These are phyloP conservation scores for Epichloe aotearoae DNA, from an alignment of 2,329 filamentous ascomycete species.

Conservation along the genomic window DNA sequence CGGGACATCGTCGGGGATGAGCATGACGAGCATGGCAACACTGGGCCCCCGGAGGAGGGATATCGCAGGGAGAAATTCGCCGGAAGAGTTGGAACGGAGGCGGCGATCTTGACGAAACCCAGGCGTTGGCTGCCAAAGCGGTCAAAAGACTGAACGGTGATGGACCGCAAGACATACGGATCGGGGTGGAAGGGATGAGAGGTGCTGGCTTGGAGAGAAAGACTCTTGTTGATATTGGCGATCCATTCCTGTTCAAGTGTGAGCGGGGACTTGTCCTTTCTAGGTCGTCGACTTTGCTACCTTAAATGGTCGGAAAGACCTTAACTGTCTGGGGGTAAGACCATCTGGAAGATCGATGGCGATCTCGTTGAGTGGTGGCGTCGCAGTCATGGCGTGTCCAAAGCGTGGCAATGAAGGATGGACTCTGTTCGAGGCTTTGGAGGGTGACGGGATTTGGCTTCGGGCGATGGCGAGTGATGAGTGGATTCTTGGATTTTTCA, in stretches of 20 bases:
- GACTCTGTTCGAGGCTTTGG: not conserved
- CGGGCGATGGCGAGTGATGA: too few relatives aligned
- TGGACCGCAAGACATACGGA: slow-evolving; percentile 37
- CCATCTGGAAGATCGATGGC: slow-evolving; percentile 27
- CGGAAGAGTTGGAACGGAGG: slow-evolving; percentile 33
- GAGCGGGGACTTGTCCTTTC: not conserved
- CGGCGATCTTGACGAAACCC: slow-evolving; percentile 44
- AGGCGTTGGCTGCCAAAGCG: slow-evolving; percentile 32
- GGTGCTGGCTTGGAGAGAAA: slow-evolving; percentile 28
- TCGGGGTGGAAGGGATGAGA: slow-evolving; percentile 39
- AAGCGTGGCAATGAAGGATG: not conserved
- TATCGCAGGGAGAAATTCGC: slow-evolving; percentile 37
- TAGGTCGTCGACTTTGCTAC: slow-evolving; percentile 14
- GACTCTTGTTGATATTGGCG: slow-evolving; percentile 30
- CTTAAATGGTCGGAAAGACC: slow-evolving; percentile 33
- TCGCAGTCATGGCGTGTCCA: slow-evolving; percentile 1
- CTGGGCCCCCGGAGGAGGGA: slow-evolving; percentile 47
- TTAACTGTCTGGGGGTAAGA: slow-evolving; percentile 27
- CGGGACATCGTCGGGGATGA: slow-evolving; percentile 36
- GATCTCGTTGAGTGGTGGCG: slow-evolving; percentile 13
- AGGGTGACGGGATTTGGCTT: not conserved
- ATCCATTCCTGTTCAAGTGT: slow-evolving; percentile 31
- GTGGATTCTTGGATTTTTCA: too few relatives aligned
- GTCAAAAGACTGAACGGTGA: slow-evolving; percentile 41
- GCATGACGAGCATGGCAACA: slow-evolving; percentile 46